Evolutionary conservation across 2,329 filamentous ascomycete species (phyloP).

Genomic region (Trichoderma guizhouense): DNA sequence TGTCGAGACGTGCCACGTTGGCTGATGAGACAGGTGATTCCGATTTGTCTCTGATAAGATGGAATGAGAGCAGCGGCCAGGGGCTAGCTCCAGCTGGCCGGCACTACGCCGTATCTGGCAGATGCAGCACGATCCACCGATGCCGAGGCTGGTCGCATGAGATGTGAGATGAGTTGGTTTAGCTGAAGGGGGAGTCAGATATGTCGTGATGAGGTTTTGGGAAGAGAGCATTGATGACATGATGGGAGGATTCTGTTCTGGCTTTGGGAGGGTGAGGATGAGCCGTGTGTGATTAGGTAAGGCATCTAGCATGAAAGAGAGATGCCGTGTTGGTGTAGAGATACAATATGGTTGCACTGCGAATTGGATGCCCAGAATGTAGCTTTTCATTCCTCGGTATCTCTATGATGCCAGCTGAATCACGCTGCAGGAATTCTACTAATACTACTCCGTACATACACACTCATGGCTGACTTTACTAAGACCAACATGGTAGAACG

Average conservation of each 20-base stretch:
- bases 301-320: not conserved
- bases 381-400: not conserved
- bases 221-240: not conserved
- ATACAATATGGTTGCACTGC: not conserved
- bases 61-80: not conserved
- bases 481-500: not conserved
- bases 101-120: not conserved
- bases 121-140: not conserved
- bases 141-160: not conserved
- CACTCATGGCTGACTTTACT: not conserved
- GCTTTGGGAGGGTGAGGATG: not conserved
- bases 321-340: not conserved
- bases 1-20: slow-evolving; percentile 12
- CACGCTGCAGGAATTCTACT: too few relatives aligned
- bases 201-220: not conserved
- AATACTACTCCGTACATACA: not conserved
- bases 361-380: not conserved
- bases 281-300: not conserved
- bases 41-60: slow-evolving; percentile 1
- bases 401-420: not conserved
- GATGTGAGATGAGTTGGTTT: not conserved
- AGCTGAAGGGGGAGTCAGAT: not conserved
- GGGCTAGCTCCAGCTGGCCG: slow-evolving; percentile 4
- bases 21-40: slow-evolving; percentile 1
- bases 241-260: not conserved